A percentile compares a stretch with the other conserved stretches of the same genome.
phyloP scores from a whole-genome alignment of 208 protist genomes.

The Blastocrithidia nonstop region DNA sequence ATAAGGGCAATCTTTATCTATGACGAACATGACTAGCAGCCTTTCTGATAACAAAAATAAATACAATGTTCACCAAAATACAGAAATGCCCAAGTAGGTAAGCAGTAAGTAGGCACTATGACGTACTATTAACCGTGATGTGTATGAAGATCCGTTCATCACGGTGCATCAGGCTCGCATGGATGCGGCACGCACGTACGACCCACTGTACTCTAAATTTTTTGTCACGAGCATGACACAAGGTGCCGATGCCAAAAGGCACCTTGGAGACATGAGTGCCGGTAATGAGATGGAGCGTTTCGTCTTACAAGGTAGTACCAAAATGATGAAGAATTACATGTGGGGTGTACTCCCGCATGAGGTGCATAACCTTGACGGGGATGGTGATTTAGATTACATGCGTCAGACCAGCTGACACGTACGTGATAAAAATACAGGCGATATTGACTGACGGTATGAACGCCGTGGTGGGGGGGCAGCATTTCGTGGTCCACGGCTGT shows the following conservation, averaged over 20 bases:
- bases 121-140: conserved; percentile 34
- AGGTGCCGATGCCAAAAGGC: conserved; percentile 40
- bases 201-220: conserved; percentile 36
- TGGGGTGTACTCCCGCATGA: conserved; percentile 36
- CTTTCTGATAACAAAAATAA: too few relatives aligned
- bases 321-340: conserved; percentile 16
- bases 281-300: conserved; percentile 57
- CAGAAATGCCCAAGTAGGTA: too few relatives aligned
- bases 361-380: conserved; percentile 60
- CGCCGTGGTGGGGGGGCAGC: conserved; percentile 47
- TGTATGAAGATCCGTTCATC: conserved; percentile 57
- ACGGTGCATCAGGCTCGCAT: conserved; percentile 76
- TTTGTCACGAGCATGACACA: conserved; percentile 34
- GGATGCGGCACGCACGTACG: conserved; percentile 52
- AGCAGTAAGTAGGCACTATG: conserved; percentile 33
- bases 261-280: conserved; percentile 39
- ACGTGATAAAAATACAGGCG: conserved; percentile 51
- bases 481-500: conserved; percentile 60
- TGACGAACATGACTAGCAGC: too few relatives aligned
- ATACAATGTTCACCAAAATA: too few relatives aligned
- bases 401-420: conserved; percentile 46
- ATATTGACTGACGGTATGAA: conserved; percentile 82
- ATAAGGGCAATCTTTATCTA: too few relatives aligned
- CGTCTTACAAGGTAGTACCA: conserved; percentile 27
- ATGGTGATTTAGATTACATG: conserved; percentile 67